Conservation (phyloP, 1,284 basidiomycete genomes). For the Melampsora larici-populina region DNA sequence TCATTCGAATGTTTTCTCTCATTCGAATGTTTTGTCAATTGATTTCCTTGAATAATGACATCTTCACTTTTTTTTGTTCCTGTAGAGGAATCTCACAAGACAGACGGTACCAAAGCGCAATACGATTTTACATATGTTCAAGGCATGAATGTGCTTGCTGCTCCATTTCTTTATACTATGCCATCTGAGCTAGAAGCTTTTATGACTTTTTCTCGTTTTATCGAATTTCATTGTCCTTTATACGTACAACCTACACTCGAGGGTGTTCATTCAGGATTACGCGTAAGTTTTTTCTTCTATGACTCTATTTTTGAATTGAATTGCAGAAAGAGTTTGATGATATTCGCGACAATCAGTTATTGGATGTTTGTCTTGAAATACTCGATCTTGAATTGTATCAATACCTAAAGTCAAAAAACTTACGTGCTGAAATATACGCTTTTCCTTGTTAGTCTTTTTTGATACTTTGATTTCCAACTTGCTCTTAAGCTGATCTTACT, state of each 20-base stretch:
- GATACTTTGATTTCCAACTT: background rate
- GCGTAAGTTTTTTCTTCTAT: constrained; percentile 61
- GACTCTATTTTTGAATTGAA: too few species aligned
- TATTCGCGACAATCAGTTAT: constrained; percentile 61
- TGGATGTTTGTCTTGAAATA: constrained; percentile 84
- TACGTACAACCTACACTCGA: constrained; percentile 93
- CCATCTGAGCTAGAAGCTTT: constrained; percentile 95
- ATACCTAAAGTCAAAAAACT: constrained; percentile 79
- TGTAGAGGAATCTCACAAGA: background rate
- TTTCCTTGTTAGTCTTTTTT: constrained; percentile 73
- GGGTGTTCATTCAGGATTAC: constrained; percentile 84
- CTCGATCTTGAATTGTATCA: constrained; percentile 80
- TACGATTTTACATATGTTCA: constrained; percentile 39
- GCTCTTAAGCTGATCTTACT: background rate
- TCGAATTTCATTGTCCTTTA: constrained; percentile 84
- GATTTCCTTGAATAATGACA: too few species aligned
- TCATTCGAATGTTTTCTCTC: constrained; percentile 43
- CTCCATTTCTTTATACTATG: constrained; percentile 93
- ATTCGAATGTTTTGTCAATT: background rate
- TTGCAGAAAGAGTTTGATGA: too few species aligned
- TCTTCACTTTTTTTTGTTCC: too few species aligned
- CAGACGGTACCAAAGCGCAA: background rate
- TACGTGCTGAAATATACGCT: constrained; percentile 96
- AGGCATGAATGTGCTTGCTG: constrained; percentile 94
- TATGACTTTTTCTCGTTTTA: constrained; percentile 88